Base-by-base conservation (phyloP, 2,329 filamentous ascomycete species). In the Blastomyces gilchristii region DNA sequence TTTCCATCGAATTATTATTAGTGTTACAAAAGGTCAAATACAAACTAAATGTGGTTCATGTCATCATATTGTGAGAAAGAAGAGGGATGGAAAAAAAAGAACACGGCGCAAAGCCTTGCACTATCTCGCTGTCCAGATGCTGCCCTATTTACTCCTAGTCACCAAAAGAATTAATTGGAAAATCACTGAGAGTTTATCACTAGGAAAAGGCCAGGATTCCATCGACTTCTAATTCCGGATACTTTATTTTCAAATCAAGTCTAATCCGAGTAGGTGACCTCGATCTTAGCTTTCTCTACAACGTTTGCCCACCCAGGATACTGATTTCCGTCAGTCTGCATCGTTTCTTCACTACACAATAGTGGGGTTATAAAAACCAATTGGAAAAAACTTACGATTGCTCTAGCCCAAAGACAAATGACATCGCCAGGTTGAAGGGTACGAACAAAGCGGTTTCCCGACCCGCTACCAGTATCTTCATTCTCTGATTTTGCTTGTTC, bases 351-450 rank as follows among this genome's bases (percentile, higher is more conserved):
- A 31, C 4, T 52, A 37, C 45, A 4, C 25, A 52, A 37, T 37
- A 16, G n/a, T 16, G 56, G 56, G 45, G 14, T 43, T 43, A 18
- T 43, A 43, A 43, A 18, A 16, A 43, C 12, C 22, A 3, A n/a
- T 22, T 22, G n/a, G n/a, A 22, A 52, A 52, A 28, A 28, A 25
- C 59, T 14, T 41, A 61, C 59, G 8, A 61, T 52, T 9, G 59
- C 59, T 39, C 59, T 53, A 43, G 59, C 59, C 59, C 59, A 61
- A 31, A 61, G 59, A 31, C 16, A 41, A 8, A 61, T 61, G n/a
- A 61, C 45, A 53, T 61, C 59, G 5, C 59, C 59, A 37, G 59
- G 47, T n/a, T n/a, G 47, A 18, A 61, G 47, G 2, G 59, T 28
- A 41, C 59, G 34, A 31, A 61, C 37, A 43, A 61, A 61, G 5